These are phyloP conservation scores for Syzygium aromaticum DNA, from an alignment of 345 rosid species.

Conservation along the genomic window DNA sequence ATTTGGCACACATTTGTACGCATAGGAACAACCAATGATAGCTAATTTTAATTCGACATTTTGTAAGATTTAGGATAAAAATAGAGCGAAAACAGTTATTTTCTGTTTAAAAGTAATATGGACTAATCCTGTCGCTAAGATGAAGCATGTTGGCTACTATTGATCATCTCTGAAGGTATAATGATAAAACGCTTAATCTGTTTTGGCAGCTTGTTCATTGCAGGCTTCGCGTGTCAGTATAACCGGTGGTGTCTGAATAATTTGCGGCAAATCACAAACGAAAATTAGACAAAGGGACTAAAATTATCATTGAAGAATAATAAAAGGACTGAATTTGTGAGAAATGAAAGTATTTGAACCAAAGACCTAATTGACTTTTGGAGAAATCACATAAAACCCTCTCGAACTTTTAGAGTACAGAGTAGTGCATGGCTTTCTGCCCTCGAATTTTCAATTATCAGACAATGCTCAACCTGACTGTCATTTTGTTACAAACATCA, in stretches of 20 bases:
- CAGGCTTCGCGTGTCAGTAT: not conserved
- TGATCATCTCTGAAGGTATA: not conserved
- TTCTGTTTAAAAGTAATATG: not conserved
- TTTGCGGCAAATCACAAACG: not conserved
- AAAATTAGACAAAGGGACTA: not conserved
- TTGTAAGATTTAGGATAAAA: not conserved
- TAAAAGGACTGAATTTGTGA: not conserved
- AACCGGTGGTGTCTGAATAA: not conserved
- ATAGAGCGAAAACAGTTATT: not conserved
- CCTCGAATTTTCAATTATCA: not conserved
- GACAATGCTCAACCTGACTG: not conserved
- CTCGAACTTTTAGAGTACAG: not conserved
- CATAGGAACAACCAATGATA: not conserved
- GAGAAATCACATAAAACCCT: not conserved
- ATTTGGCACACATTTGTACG: not conserved
- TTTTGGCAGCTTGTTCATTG: not conserved
- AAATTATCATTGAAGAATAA: not conserved
- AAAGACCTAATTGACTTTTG: not conserved
- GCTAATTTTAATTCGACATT: not conserved
- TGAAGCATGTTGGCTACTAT: not conserved
- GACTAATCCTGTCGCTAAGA: not conserved
- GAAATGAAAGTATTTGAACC: not conserved
- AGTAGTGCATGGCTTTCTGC: not conserved
- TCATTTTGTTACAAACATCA: not conserved
- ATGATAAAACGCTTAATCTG: not conserved